Conservation (phyloP, 345 rosid genomes). For the Trapa incisa region DNA sequence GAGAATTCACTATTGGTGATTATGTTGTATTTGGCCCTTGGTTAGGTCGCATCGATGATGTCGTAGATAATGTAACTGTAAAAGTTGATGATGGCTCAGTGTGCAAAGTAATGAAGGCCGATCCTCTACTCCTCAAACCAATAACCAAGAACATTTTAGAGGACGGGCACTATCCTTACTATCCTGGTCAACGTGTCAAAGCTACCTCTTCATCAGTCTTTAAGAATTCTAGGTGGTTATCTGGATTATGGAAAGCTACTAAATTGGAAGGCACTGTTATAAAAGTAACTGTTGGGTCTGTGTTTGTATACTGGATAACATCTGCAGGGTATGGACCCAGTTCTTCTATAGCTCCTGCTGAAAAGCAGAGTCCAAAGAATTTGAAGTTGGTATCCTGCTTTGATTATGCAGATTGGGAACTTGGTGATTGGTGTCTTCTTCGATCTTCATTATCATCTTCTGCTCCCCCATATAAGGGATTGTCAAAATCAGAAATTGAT, state of each 20-base stretch:
- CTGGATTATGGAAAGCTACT: conserved; percentile 82
- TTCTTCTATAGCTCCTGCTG: conserved; percentile 78
- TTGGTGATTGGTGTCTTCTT: conserved; percentile 79
- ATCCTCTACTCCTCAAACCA: conserved; percentile 71
- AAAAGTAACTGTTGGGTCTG: conserved; percentile 74
- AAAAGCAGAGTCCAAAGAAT: conserved; percentile 84
- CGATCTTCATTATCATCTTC: conserved; percentile 36
- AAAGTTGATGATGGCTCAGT: conserved; percentile 87
- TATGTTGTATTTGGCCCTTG: conserved; percentile 86
- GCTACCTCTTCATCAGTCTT: conserved; percentile 79
- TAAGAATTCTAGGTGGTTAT: conserved; percentile 69
- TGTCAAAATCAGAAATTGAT: conserved; percentile 39
- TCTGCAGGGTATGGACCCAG: conserved; percentile 86
- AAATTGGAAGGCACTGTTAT: conserved; percentile 89
- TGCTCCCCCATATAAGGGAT: conserved; percentile 29
- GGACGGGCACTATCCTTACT: conserved; percentile 71
- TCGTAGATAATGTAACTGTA: conserved; percentile 85
- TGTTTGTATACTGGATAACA: conserved; percentile 90
- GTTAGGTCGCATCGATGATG: conserved; percentile 90
- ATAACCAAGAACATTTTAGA: conserved; percentile 56
- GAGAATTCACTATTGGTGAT: conserved; percentile 80
- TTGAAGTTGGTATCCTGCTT: conserved; percentile 76
- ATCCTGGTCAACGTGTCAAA: conserved; percentile 91
- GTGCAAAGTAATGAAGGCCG: conserved; percentile 80
- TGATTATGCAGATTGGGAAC: conserved; percentile 90